A percentile compares a stretch with the other conserved stretches of the same genome.
Evolutionary conservation across 441 rosid species (phyloP).

Genomic region (Breynia disticha): DNA sequence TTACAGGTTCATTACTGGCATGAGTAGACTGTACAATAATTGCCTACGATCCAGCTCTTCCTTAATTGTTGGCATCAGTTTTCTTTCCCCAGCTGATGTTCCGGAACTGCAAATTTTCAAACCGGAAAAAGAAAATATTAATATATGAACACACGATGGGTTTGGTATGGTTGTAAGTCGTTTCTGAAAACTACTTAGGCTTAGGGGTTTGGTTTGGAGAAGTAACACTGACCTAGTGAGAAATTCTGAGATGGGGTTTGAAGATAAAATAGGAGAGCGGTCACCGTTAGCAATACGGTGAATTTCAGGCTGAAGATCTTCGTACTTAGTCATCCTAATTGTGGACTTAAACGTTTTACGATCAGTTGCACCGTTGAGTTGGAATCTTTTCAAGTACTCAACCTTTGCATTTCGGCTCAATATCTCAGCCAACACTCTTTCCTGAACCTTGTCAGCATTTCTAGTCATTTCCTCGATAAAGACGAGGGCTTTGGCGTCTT

Average conservation of each 20-base stretch:
- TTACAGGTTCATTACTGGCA: conserved; percentile 98
- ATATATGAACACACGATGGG: too few species aligned
- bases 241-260: too few species aligned
- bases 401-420: conserved; percentile 50
- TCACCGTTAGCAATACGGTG: too few species aligned
- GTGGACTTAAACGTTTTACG: too few species aligned
- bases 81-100: conserved; percentile 94
- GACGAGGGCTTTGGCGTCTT: conserved; percentile 41
- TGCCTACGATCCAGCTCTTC: conserved; percentile 95
- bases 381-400: conserved; percentile 10
- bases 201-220: too few species aligned
- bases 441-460: conserved; percentile 59
- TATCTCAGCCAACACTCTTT: conserved; percentile 54
- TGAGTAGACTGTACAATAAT: conserved; percentile 74
- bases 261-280: too few species aligned
- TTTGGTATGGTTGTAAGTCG: too few species aligned
- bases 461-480: conserved; percentile 73
- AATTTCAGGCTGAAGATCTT: too few species aligned
- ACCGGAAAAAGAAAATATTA: not conserved
- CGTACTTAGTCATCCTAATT: too few species aligned
- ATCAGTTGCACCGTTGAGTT: too few species aligned
- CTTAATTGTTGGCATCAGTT: conserved; percentile 81
- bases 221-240: too few species aligned
- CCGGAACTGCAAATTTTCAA: conserved; percentile 51
- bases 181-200: too few species aligned